A percentile compares a stretch with the other conserved stretches of the same genome.
Conservation (phyloP, 1,139 yeast species). For the Suhomyces atakaporum region DNA sequence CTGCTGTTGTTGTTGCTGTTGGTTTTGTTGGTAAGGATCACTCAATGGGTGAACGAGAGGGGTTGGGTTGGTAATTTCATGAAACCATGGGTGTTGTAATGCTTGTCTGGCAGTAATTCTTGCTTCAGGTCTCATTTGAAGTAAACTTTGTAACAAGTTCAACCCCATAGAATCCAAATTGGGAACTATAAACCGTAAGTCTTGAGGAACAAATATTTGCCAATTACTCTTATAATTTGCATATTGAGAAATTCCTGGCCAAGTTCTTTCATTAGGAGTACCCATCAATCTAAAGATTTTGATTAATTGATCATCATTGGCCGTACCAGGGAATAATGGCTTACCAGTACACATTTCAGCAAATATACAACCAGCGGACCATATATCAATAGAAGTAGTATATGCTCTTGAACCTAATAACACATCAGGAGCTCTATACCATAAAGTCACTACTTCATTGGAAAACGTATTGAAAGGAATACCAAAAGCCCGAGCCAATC, state of each 20-base stretch:
- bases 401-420: constrained; percentile 91
- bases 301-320: constrained; percentile 90
- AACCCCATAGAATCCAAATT: constrained; percentile 78
- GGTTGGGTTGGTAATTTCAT: constrained; percentile 60
- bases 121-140: constrained; percentile 91
- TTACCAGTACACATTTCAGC: constrained; percentile 99
- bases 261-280: constrained; percentile 90
- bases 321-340: constrained; percentile 93
- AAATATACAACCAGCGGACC: constrained; percentile 98
- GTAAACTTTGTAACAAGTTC: constrained; percentile 71
- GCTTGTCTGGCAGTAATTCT: constrained; percentile 92
- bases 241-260: constrained; percentile 90
- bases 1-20: constrained; percentile 31
- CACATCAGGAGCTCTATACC: constrained; percentile 99
- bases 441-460: constrained; percentile 93
- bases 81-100: constrained; percentile 93
- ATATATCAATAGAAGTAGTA: constrained; percentile 94
- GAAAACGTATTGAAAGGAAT: constrained; percentile 97
- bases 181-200: constrained; percentile 75
- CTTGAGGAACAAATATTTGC: constrained; percentile 80
- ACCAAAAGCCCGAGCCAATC: constrained; percentile 96
- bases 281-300: constrained; percentile 93
- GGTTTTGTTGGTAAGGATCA: constrained; percentile 44
- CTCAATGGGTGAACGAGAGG: constrained; percentile 38
- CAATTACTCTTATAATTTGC: constrained; percentile 85